Percentiles rank a stretch among this genome's conserved stretches.
Conservation (phyloP, 345 rosid species). For the Lagerstroemia speciosa region DNA sequence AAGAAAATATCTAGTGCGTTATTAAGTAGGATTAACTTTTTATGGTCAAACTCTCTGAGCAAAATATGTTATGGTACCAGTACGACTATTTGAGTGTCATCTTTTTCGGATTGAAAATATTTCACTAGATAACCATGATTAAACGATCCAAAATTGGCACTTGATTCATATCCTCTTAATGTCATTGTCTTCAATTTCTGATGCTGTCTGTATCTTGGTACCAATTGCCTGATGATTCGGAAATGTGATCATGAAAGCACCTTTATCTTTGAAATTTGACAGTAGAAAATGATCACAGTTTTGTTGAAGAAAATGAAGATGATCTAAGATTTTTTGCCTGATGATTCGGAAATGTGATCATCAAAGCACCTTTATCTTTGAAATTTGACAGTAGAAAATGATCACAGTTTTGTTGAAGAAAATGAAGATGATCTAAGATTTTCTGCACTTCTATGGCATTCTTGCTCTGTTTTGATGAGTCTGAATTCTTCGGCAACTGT, state of each 20-base stretch:
- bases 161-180: not conserved
- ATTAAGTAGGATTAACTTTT: not conserved
- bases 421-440: not conserved
- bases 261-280: not conserved
- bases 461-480: not conserved
- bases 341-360: not conserved
- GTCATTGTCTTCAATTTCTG: not conserved
- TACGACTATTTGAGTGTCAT: not conserved
- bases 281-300: not conserved
- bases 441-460: not conserved
- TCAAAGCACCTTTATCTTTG: not conserved
- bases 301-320: not conserved
- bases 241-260: not conserved
- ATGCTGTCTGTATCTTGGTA: not conserved
- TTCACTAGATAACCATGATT: not conserved
- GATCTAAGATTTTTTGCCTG: not conserved
- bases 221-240: not conserved
- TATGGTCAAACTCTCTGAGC: not conserved
- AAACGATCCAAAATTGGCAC: not conserved
- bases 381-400: not conserved
- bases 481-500: conserved; percentile 2
- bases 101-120: not conserved
- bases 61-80: not conserved
- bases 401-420: not conserved
- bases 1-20: not conserved